Evolutionary conservation across 1,284 basidiomycete genomes (phyloP).

Genomic region (Cutaneotrichosporon cutaneum): DNA sequence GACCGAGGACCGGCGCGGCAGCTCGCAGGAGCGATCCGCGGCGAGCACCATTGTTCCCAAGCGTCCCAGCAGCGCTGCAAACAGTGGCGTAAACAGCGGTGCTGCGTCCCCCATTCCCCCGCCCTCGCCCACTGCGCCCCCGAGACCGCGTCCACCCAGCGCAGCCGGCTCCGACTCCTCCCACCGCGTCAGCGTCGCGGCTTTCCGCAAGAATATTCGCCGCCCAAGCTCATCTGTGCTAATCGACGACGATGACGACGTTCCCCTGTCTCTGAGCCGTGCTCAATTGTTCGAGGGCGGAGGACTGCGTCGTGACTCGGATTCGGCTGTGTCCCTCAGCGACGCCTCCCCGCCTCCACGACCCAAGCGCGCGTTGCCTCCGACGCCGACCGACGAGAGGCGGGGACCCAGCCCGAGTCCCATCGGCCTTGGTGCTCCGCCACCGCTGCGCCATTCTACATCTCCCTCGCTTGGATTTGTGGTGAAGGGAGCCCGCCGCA

Average conservation of each 20-base stretch:
- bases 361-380: slow-evolving; percentile 1
- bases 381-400: not conserved
- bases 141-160: slow-evolving; percentile 36
- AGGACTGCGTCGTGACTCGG: slow-evolving; percentile 11
- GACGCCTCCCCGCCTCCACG: slow-evolving; percentile 9
- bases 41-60: slow-evolving; percentile 1
- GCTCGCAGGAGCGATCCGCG: not conserved
- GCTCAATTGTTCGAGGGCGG: slow-evolving; percentile 12
- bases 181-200: slow-evolving; percentile 39
- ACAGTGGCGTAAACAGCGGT: not conserved
- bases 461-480: slow-evolving; percentile 2
- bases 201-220: slow-evolving; percentile 42
- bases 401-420: not conserved
- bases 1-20: not conserved
- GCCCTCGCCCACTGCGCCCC: slow-evolving; percentile 5
- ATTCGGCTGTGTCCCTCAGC: slow-evolving; percentile 17
- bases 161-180: slow-evolving; percentile 32
- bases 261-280: slow-evolving; percentile 36
- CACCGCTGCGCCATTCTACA: not conserved
- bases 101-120: not conserved
- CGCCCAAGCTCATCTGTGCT: slow-evolving; percentile 32
- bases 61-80: not conserved
- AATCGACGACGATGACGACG: slow-evolving; percentile 39
- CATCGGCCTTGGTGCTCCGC: slow-evolving; percentile 4
- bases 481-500: not conserved